phyloP scores from a whole-genome alignment of 176 grass and related monocot genomes.

The Musa troglodytarum region DNA sequence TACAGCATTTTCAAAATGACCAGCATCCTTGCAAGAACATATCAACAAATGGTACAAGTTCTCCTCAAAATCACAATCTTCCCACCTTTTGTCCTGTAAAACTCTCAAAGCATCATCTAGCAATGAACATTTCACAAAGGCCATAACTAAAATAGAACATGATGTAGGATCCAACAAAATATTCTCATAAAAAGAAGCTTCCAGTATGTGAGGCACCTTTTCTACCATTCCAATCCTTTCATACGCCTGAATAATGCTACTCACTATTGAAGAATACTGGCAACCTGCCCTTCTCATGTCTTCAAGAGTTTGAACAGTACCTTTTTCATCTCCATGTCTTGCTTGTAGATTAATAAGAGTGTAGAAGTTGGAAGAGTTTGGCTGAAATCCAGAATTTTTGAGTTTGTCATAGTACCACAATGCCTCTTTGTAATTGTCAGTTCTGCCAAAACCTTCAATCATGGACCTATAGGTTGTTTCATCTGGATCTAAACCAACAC shows the following conservation, averaged over 20 bases:
- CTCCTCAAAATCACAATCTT: constrained; percentile 66
- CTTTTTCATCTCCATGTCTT: constrained; percentile 46
- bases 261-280: constrained; percentile 63
- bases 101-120: constrained; percentile 62
- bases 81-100: constrained; percentile 71
- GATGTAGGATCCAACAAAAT: constrained; percentile 59
- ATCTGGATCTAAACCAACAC: constrained; percentile 54
- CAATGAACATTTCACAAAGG: constrained; percentile 67
- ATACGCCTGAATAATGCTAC: constrained; percentile 62
- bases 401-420: constrained; percentile 60
- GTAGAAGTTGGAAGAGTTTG: constrained; percentile 86
- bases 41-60: constrained; percentile 86
- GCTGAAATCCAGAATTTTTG: constrained; percentile 46
- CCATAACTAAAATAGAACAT: constrained; percentile 66
- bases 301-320: constrained; percentile 41
- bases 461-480: constrained; percentile 91
- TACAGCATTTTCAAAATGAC: constrained; percentile 47
- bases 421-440: constrained; percentile 44
- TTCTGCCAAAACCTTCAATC: constrained; percentile 84
- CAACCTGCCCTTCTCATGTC: constrained; percentile 60
- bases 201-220: constrained; percentile 47
- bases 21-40: constrained; percentile 78
- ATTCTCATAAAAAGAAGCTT: constrained; percentile 59
- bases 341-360: constrained; percentile 80
- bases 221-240: constrained; percentile 47